Percentiles rank a stretch among this genome's conserved stretches.
These are phyloP conservation scores for Diplotaxis tenuifolia DNA, from an alignment of 345 rosid genomes.

Conservation along the genomic window DNA sequence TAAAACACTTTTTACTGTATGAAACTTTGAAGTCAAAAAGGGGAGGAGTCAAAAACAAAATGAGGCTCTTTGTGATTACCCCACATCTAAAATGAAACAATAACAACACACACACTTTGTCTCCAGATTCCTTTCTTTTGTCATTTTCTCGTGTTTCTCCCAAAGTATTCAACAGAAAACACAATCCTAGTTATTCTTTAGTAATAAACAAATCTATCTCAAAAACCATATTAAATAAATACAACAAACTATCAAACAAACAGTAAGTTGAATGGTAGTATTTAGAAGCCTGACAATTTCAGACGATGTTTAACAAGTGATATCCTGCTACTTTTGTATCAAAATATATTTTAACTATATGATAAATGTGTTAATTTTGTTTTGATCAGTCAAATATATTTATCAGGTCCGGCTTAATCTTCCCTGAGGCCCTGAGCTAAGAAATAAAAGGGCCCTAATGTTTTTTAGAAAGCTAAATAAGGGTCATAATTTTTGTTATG, in stretches of 20 bases:
- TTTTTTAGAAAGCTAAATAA: too few species aligned
- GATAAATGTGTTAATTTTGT: too few species aligned
- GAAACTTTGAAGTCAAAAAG: conserved; percentile 51
- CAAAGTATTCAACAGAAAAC: conserved; percentile 36
- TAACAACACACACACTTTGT: conserved; percentile 52
- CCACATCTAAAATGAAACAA: conserved; percentile 76
- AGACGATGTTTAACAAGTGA: too few species aligned
- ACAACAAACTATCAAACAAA: not conserved
- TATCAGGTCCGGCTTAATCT: too few species aligned
- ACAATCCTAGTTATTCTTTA: conserved; percentile 16
- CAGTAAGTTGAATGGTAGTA: not conserved
- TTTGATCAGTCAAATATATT: too few species aligned
- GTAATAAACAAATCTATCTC: not conserved
- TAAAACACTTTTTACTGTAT: not conserved
- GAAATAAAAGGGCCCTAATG: too few species aligned
- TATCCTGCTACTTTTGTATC: too few species aligned
- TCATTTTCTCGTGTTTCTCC: conserved; percentile 38
- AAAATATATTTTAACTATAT: too few species aligned
- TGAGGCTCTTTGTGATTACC: conserved; percentile 35
- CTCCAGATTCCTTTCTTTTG: conserved; percentile 58
- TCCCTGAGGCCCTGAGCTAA: too few species aligned
- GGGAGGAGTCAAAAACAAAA: conserved; percentile 47
- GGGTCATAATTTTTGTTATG: too few species aligned
- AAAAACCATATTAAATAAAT: not conserved
- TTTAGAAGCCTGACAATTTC: too few species aligned